Percentiles rank a stretch among this genome's conserved stretches.
Conservation (phyloP, 495 filamentous ascomycete genomes). For the Daldinia bambusicola region DNA sequence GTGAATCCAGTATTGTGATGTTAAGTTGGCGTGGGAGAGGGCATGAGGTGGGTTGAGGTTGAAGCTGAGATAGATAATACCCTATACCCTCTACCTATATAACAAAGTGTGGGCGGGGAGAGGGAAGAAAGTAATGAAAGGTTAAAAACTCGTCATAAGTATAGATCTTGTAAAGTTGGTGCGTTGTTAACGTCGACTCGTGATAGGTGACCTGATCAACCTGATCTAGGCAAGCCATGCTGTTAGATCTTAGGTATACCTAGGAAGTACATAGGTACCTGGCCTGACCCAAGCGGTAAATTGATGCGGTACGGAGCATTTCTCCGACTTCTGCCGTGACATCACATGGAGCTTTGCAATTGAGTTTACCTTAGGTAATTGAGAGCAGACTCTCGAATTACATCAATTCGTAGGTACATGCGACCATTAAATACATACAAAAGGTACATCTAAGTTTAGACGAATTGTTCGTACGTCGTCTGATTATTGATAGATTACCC, state of each 20-base stretch:
- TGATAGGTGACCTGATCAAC: not conserved
- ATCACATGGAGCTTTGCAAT: constrained; percentile 8
- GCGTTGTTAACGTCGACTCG: not conserved
- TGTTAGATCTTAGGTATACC: not conserved
- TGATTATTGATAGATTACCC: no score
- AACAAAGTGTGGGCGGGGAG: not conserved
- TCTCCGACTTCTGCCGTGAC: constrained; percentile 10
- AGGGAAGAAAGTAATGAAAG: not conserved
- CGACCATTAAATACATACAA: no score
- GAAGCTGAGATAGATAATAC: no score
- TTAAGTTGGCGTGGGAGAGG: not conserved
- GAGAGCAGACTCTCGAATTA: not conserved
- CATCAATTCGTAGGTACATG: not conserved
- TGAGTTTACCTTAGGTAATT: constrained; percentile 5
- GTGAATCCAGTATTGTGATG: not conserved
- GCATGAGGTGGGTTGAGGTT: not conserved
- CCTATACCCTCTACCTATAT: not conserved
- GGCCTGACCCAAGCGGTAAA: no score
- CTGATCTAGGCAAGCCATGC: no score
- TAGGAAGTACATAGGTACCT: not conserved
- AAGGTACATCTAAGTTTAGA: no score
- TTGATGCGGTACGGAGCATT: not conserved
- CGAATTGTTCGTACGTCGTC: no score
- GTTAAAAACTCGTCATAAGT: not conserved
- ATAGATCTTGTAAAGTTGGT: not conserved